These are phyloP conservation scores for Pestalotiopsis sp. DNA, from an alignment of 2,329 filamentous ascomycete genomes.

Conservation along the genomic window DNA sequence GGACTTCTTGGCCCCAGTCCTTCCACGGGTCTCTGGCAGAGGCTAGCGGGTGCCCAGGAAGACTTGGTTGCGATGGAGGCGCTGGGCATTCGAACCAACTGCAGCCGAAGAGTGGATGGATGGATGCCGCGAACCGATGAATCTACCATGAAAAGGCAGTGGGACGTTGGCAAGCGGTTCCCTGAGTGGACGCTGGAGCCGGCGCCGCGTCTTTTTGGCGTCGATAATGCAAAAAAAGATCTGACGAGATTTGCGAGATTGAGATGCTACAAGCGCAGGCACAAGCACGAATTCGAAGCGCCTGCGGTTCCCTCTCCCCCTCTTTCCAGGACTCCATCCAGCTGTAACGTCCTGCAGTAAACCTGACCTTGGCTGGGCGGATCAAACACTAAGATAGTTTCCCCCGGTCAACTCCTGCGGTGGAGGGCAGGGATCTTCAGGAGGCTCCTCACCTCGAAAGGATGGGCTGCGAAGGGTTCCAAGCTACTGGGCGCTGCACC, in stretches of 20 bases:
- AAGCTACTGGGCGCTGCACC: background rate
- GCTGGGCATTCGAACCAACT: background rate
- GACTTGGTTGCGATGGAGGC: background rate
- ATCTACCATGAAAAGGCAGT: background rate
- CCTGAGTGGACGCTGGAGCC: background rate
- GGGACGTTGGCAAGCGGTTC: background rate
- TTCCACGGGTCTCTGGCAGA: background rate
- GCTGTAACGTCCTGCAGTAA: slow-evolving; percentile 8
- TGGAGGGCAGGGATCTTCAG: slow-evolving; percentile 11
- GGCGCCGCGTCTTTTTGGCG: background rate
- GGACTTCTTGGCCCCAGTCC: background rate
- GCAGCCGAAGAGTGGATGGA: background rate
- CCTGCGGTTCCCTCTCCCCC: background rate
- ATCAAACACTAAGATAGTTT: slow-evolving; percentile 11
- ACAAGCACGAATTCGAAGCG: background rate
- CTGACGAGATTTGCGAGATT: background rate
- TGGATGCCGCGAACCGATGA: background rate
- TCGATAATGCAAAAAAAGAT: background rate
- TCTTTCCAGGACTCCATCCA: background rate
- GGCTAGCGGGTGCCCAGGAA: background rate
- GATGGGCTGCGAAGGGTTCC: slow-evolving; percentile 8
- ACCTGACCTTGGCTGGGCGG: slow-evolving; percentile 11
- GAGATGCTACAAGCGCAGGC: background rate
- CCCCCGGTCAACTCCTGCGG: background rate
- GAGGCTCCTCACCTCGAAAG: slow-evolving; percentile 5